Evolutionary conservation across 352 stramenopile genomes (phyloP), one percentile per base, ranked within the genome.

Genomic region (Peronospora belbahrii): DNA sequence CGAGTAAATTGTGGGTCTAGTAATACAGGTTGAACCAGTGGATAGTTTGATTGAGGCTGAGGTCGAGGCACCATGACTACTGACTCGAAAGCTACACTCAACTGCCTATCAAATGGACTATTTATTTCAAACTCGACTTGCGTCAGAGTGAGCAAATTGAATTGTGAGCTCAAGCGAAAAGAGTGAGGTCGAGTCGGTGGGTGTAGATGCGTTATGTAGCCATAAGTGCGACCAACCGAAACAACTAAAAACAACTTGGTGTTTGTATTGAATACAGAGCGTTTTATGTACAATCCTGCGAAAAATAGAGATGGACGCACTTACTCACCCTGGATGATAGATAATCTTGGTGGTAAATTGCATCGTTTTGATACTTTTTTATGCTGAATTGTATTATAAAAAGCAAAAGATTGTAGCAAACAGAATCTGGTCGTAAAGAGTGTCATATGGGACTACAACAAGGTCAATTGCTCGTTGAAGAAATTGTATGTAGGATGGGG

Each of bases 1-100:
- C 31, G 0, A 64, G 24, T 11, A n/a, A n/a, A 33, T 30, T 65
- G 51, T n/a, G 45, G 36, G 35, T 62, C 57, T n/a, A 58, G 27
- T 8, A 47, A 23, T 6, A 54, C 27, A 18, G 51, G 33, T 25
- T 42, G 36, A 2, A 65, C 32, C 7, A 14, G 11, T 4, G 56
- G 41, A 13, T 49, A 34, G 8, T n/a, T 27, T 1, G 56, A 46
- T 1, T 30, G 27, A 33, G 11, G 10, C 5, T 1, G 11, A 33
- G 27, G 27, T 6, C 9, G 52, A 1, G 51, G 52, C 2, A 37
- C 52, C 57, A 66, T 65, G 27, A 33, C 4, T 11, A 28, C 6
- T 28, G 3, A 9, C 24, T 28, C 1, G 7, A 11, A 28, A 28
- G n/a, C n/a, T n/a, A n/a, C n/a, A n/a, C n/a, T n/a, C n/a, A n/a